Percentiles rank a stretch among this genome's conserved stretches.
These are phyloP conservation scores for Tuber umbilicatum DNA, from an alignment of 495 filamentous ascomycete genomes.

Conservation along the genomic window DNA sequence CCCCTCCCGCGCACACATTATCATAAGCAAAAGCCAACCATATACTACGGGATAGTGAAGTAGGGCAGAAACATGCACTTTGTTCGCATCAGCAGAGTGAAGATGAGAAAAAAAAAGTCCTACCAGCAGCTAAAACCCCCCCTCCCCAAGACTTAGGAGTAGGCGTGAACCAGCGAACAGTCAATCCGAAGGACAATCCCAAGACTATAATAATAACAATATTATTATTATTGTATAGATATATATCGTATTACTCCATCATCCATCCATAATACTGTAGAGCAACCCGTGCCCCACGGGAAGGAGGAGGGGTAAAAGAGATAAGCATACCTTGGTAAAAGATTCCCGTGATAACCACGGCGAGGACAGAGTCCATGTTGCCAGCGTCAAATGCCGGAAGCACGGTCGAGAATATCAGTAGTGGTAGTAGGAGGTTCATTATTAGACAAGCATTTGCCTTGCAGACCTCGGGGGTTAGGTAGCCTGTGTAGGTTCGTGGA, in stretches of 20 bases:
- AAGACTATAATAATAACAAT: conserved; percentile 14
- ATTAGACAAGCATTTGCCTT: conserved; percentile 38
- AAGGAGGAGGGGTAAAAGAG: neutral
- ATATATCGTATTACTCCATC: neutral
- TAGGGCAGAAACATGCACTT: conserved; percentile 1
- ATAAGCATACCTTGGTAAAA: conserved; percentile 34
- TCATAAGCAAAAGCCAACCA: neutral
- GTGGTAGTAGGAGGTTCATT: conserved; percentile 36
- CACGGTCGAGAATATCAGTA: conserved; percentile 41
- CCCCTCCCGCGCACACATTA: neutral
- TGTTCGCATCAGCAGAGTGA: neutral
- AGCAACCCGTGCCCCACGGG: neutral
- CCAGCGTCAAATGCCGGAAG: conserved; percentile 36
- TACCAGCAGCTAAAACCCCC: conserved; percentile 40
- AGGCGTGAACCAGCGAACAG: conserved; percentile 39
- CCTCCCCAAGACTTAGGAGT: conserved; percentile 36
- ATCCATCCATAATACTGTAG: neutral
- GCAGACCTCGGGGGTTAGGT: conserved; percentile 36
- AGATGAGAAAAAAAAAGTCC: neutral
- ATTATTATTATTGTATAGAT: neutral
- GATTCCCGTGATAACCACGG: conserved; percentile 27
- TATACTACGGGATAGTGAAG: neutral
- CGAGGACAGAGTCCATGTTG: conserved; percentile 37
- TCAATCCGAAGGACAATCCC: conserved; percentile 35
- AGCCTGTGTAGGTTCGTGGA: conserved; percentile 16